Conservation (phyloP, 2,329 filamentous ascomycete species). For the Trichoderma sp. region DNA sequence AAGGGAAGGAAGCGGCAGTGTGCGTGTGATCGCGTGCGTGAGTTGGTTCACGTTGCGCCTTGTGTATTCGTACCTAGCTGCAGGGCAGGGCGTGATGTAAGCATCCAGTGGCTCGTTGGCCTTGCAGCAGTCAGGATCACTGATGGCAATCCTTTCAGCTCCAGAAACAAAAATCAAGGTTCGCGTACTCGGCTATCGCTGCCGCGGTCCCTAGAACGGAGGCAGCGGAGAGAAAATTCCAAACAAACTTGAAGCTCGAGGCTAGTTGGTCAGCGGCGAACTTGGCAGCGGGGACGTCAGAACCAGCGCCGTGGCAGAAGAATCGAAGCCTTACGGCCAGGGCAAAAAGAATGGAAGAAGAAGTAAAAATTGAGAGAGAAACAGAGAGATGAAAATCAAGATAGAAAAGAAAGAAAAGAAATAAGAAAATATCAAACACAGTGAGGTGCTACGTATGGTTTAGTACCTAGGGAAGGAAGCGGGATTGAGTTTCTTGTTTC, state of each 20-base stretch:
- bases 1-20: not conserved
- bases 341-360: not conserved
- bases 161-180: not conserved
- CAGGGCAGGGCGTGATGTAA: not conserved
- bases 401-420: not conserved
- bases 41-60: not conserved
- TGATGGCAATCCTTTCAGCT: not conserved
- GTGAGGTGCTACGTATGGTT: not conserved
- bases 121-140: not conserved
- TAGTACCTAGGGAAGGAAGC: slow-evolving; percentile 1
- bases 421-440: not conserved
- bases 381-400: not conserved
- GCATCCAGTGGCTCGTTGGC: not conserved
- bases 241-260: not conserved
- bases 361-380: not conserved
- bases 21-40: slow-evolving; percentile 14
- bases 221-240: slow-evolving; percentile 18
- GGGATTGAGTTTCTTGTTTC: not conserved
- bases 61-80: not conserved
- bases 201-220: not conserved
- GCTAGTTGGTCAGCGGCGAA: slow-evolving; percentile 14
- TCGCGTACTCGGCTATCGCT: slow-evolving; percentile 17
- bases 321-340: not conserved
- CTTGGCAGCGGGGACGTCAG: slow-evolving; percentile 2
- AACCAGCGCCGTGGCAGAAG: not conserved